Percentiles rank a stretch among this genome's conserved stretches.
phyloP scores from a whole-genome alignment of 441 rosid genomes.

The Croton setiger region DNA sequence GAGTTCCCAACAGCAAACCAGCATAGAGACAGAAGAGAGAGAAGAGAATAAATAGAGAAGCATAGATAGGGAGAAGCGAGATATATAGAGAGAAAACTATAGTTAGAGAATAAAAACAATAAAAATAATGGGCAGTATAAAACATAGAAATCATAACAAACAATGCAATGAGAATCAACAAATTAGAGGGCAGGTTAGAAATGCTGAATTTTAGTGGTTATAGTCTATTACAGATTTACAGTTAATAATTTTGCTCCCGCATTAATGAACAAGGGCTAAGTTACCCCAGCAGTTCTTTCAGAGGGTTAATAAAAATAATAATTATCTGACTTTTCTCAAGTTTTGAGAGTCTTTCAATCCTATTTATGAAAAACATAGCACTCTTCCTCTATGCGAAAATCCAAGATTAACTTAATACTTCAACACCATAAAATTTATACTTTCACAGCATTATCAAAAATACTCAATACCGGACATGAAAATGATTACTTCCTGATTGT shows the following conservation, averaged over 20 bases:
- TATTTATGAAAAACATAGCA: not conserved
- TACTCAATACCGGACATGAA: not conserved
- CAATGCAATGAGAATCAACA: conserved; percentile 1
- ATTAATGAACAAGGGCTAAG: no score
- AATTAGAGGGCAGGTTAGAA: not conserved
- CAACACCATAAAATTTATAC: not conserved
- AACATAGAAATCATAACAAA: conserved; percentile 16
- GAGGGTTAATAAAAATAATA: no score
- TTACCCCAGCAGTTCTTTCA: no score
- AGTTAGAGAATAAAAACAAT: conserved; percentile 25
- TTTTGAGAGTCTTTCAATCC: not conserved
- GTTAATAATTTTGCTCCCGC: not conserved
- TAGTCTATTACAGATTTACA: not conserved
- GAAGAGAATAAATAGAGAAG: conserved; percentile 52
- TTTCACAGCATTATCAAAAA: not conserved
- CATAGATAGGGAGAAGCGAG: conserved; percentile 41
- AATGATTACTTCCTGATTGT: not conserved
- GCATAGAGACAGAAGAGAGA: conserved; percentile 58
- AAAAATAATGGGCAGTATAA: conserved; percentile 22
- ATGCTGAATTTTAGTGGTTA: not conserved
- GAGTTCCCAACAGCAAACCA: conserved; percentile 56
- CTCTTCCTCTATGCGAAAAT: not conserved
- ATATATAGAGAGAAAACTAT: conserved; percentile 23
- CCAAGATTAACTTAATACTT: not conserved
- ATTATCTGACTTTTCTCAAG: not conserved